phyloP scores from a whole-genome alignment of 2,329 filamentous ascomycete species.

The Chaetoscypha palmicola region DNA sequence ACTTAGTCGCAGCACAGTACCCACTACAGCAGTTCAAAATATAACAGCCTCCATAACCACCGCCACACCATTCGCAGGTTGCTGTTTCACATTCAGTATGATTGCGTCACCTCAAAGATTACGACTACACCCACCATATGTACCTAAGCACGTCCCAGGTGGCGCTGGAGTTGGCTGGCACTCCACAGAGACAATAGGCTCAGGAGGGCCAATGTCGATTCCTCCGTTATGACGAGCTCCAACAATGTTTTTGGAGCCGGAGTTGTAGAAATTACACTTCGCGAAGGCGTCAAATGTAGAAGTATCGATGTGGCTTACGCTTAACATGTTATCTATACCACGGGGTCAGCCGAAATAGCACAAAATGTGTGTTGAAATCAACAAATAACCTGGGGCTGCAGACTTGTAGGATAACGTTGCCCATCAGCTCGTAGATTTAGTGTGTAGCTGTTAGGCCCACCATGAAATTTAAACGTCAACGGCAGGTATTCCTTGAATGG shows the following conservation, averaged over 20 bases:
- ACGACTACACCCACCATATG: constrained; percentile 30
- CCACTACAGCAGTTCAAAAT: constrained; percentile 19
- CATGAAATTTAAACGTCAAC: constrained; percentile 36
- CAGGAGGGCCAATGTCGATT: constrained; percentile 39
- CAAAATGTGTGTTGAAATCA: not conserved
- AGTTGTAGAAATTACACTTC: constrained; percentile 40
- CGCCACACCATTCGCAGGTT: constrained; percentile 16
- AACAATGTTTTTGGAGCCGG: constrained; percentile 6
- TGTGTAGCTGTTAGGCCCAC: constrained; percentile 36
- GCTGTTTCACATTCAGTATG: constrained; percentile 4
- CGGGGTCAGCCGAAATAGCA: not conserved
- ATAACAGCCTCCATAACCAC: constrained; percentile 9
- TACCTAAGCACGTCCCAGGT: constrained; percentile 36
- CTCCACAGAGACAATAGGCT: constrained; percentile 36
- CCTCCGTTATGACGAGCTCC: not conserved
- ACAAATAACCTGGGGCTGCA: constrained; percentile 5
- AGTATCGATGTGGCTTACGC: constrained; percentile 36
- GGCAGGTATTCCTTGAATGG: constrained; percentile 21
- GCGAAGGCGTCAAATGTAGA: constrained; percentile 38
- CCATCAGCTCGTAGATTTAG: constrained; percentile 39
- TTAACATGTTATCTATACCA: constrained; percentile 34
- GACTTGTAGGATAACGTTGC: constrained; percentile 33
- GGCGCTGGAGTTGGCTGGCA: constrained; percentile 28
- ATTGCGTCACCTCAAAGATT: constrained; percentile 16
- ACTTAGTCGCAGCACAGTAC: constrained; percentile 22